These are phyloP conservation scores for Litsea cubeba DNA, from an alignment of 164 flowering plant species.

Conservation along the genomic window DNA sequence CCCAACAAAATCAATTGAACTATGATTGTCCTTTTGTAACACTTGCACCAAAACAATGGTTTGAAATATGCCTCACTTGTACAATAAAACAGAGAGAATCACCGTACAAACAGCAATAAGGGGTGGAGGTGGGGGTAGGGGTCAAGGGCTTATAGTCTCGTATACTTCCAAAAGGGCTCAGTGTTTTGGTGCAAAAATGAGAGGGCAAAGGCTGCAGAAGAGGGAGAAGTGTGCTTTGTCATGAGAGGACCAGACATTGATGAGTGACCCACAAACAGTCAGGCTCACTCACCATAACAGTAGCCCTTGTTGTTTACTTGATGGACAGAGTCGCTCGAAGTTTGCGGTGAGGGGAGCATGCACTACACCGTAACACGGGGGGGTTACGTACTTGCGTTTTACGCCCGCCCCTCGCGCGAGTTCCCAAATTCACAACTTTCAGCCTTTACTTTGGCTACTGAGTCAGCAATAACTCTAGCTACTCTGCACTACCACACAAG, in stretches of 20 bases:
- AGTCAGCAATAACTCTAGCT: background rate
- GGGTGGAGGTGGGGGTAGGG: background rate
- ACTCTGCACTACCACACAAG: too few relatives aligned
- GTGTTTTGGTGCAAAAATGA: background rate
- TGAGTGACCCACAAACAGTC: background rate
- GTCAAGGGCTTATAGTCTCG: background rate
- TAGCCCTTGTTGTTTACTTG: background rate
- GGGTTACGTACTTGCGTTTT: background rate
- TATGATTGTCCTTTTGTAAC: too few relatives aligned
- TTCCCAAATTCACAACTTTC: background rate
- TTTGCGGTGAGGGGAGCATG: conserved; percentile 8
- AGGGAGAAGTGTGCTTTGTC: background rate
- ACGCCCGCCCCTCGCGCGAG: background rate
- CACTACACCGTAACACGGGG: background rate
- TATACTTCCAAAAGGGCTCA: background rate
- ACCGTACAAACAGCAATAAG: background rate
- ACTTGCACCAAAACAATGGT: too few relatives aligned
- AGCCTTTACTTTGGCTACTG: background rate
- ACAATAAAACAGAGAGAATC: background rate
- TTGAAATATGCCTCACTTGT: too few relatives aligned
- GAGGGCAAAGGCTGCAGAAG: conserved; percentile 11
- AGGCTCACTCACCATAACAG: background rate
- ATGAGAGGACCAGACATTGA: background rate
- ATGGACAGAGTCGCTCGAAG: conserved; percentile 12
- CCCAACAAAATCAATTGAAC: too few relatives aligned